These are phyloP conservation scores for Schizophyllum commune DNA, from an alignment of 1,284 basidiomycete genomes.

Conservation along the genomic window DNA sequence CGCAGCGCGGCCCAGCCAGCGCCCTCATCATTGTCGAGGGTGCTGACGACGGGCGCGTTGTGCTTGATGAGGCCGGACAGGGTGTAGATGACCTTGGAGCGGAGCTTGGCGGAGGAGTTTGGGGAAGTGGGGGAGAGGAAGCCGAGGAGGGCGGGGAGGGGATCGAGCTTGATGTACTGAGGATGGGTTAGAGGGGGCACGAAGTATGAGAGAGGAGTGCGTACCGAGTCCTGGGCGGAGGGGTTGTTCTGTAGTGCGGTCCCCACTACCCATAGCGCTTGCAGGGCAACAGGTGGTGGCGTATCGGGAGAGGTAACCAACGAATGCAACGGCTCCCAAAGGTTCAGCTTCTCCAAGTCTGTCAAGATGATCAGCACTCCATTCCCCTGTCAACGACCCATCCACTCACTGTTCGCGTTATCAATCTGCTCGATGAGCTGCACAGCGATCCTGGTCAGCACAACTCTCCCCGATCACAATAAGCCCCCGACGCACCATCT, in stretches of 20 bases:
- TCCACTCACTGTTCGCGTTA: constrained; percentile 79
- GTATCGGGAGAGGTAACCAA: constrained; percentile 53
- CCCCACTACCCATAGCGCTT: constrained; percentile 87
- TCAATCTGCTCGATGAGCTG: constrained; percentile 91
- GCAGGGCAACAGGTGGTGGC: constrained; percentile 58
- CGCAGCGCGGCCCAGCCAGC: constrained; percentile 68
- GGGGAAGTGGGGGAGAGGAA: constrained; percentile 48
- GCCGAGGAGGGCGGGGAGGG: constrained; percentile 58
- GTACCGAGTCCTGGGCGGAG: constrained; percentile 77
- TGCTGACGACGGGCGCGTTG: constrained; percentile 58
- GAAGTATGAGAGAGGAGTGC: constrained; percentile 22
- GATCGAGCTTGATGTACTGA: constrained; percentile 72
- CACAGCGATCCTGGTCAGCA: background rate
- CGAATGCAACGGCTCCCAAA: constrained; percentile 80
- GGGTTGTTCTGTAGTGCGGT: constrained; percentile 96
- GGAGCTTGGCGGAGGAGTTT: constrained; percentile 38
- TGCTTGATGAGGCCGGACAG: constrained; percentile 85
- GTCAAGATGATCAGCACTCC: background rate
- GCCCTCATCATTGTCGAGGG: constrained; percentile 42
- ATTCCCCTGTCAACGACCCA: background rate
- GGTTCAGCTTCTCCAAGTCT: constrained; percentile 79
- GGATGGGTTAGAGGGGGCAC: constrained; percentile 1
- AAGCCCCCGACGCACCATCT: constrained; percentile 64
- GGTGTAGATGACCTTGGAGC: constrained; percentile 84
- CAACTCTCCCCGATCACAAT: background rate